These are phyloP conservation scores for Backusella westeae DNA, from an alignment of 192 early-diverging fungal species.

Conservation along the genomic window DNA sequence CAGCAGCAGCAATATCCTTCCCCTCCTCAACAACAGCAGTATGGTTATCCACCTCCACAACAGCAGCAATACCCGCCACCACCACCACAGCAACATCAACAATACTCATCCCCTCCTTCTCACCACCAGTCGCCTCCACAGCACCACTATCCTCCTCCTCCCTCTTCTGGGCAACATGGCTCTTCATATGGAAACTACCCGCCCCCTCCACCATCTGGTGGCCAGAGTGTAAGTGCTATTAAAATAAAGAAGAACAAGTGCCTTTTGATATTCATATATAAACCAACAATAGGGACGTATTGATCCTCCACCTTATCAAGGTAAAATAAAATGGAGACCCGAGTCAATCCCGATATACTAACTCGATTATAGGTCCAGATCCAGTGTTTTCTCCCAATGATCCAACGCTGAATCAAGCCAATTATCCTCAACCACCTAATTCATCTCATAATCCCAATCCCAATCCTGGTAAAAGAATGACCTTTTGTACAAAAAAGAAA, in stretches of 20 bases:
- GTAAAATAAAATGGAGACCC: background rate
- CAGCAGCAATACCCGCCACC: background rate
- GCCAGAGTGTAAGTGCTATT: background rate
- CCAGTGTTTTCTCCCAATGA: conserved; percentile 22
- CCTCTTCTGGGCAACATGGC: background rate
- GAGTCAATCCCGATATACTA: too few relatives aligned
- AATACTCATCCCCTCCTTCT: background rate
- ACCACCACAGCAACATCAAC: background rate
- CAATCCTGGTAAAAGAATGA: background rate
- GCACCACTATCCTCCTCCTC: background rate
- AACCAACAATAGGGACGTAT: background rate
- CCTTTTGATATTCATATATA: background rate
- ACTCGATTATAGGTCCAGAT: conserved; percentile 8
- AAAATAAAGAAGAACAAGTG: background rate
- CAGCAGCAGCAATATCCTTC: background rate
- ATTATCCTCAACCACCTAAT: conserved; percentile 32
- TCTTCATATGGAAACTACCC: background rate
- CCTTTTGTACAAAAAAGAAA: background rate
- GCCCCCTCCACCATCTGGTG: background rate
- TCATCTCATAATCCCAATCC: conserved; percentile 22
- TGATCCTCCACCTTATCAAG: conserved; percentile 20
- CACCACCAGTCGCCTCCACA: background rate
- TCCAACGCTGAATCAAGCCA: conserved; percentile 18
- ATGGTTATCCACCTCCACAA: background rate
- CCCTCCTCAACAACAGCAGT: background rate